Base-by-base conservation (phyloP, 2,329 filamentous ascomycete genomes). In the Penicillium sp. region DNA sequence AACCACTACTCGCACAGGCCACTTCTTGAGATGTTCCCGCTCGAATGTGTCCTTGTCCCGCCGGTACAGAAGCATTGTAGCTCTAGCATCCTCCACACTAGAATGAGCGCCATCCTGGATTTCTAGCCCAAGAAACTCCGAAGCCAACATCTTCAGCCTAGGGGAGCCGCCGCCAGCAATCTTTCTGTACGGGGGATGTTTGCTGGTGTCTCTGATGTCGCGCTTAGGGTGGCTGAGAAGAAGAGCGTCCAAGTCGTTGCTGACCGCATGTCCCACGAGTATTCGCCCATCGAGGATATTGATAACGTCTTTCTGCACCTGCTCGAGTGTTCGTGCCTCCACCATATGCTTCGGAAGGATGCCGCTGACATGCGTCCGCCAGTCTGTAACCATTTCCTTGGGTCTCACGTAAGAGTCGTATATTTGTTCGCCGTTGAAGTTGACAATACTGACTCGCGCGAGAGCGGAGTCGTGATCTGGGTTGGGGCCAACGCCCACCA, bases 331-430 rank as follows among this genome's bases (percentile, higher is more conserved):
- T 45, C 87, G 74, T 0, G 86, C 87, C 39, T 75, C 72, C 29
- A 76, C 74, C 78, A 97, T 84, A 57, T 88, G 82, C 53, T 80
- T 80, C 1, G 85, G 78, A 44, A 81, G 79, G 53, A 98, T 85
- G 6, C 93, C 93, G 54, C 86, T 94, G 34, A 96, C 84, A 53
- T 78, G 75, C 3, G 90, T 97, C 54, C 93, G 81, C 85, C 90
- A 98, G 69, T 98, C 87, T 12, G 86, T 89, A 2, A 98, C 87
- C 48, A 74, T 75, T 62, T 89, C 83, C 52, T 82, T 81, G 0
- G 88, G 86, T 47, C 80, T 79, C 9, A 97, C 93, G 64, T 86
- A 97, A 12, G 87, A 91, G 73, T 98, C 93, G 77, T 97, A 96
- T 39, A 98, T 74, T 68, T 95, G 88, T 24, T 85, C 80, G 17